phyloP scores from a whole-genome alignment of 2,329 filamentous ascomycete species.

The Atkinsonella hypoxylon region DNA sequence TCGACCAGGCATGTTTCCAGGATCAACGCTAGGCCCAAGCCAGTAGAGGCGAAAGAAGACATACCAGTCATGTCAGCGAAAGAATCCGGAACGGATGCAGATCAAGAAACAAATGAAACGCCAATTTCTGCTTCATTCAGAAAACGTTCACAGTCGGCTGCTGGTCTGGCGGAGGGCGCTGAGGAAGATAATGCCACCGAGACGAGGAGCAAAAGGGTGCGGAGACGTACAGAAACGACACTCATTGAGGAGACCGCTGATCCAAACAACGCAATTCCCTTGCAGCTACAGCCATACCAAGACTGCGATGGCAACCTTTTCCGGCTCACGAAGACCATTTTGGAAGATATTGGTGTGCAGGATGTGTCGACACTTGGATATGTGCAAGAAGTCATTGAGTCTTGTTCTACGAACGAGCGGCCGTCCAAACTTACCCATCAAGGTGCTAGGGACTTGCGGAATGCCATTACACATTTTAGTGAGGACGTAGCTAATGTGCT shows the following conservation, averaged over 20 bases:
- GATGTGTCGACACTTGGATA: constrained; percentile 33
- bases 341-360: constrained; percentile 42
- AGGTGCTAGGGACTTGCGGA: constrained; percentile 37
- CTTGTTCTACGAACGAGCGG: constrained; percentile 38
- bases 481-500: constrained; percentile 42
- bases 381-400: constrained; percentile 39
- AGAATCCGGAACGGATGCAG: constrained; percentile 16
- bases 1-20: constrained; percentile 6
- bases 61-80: constrained; percentile 12
- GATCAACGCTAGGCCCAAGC: constrained; percentile 1
- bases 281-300: constrained; percentile 44
- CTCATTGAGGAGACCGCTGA: constrained; percentile 41
- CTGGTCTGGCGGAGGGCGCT: constrained; percentile 41
- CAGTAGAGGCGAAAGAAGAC: constrained; percentile 12
- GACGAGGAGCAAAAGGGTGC: constrained; percentile 54
- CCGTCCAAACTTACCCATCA: constrained; percentile 33
- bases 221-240: constrained; percentile 39
- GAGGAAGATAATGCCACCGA: constrained; percentile 47
- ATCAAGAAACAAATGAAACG: constrained; percentile 20
- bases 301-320: constrained; percentile 45
- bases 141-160: constrained; percentile 51
- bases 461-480: constrained; percentile 35
- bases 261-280: constrained; percentile 37
- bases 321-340: constrained; percentile 39
- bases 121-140: constrained; percentile 33